These are phyloP conservation scores for Euclidium syriacum DNA, from an alignment of 345 rosid genomes.

Conservation along the genomic window DNA sequence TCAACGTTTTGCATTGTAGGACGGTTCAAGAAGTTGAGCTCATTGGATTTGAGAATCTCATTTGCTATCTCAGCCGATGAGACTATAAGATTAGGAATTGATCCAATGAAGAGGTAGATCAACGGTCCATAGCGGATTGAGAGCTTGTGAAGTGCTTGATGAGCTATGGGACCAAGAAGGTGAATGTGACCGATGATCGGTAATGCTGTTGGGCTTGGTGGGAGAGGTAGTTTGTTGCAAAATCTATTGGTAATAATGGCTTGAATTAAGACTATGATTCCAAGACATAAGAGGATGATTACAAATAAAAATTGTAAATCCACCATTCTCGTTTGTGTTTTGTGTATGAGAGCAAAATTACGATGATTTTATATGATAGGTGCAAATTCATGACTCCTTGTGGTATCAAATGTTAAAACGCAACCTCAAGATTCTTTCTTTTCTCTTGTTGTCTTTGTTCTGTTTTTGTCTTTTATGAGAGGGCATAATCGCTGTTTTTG, in stretches of 20 bases:
- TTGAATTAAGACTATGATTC: constrained; percentile 19
- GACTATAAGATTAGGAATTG: constrained; percentile 55
- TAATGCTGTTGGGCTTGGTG: constrained; percentile 46
- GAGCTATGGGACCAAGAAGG: constrained; percentile 47
- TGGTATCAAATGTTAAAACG: constrained; percentile 14
- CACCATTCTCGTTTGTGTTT: constrained; percentile 1
- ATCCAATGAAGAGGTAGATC: constrained; percentile 60
- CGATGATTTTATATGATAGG: constrained; percentile 6
- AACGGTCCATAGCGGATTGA: constrained; percentile 54
- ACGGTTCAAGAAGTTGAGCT: constrained; percentile 49
- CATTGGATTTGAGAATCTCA: constrained; percentile 59
- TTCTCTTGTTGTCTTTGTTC: constrained; percentile 11
- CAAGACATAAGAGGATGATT: constrained; percentile 14
- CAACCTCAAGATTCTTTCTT: constrained; percentile 19
- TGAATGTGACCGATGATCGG: constrained; percentile 51
- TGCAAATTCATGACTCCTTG: neutral
- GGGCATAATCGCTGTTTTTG: constrained; percentile 10
- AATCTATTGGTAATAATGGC: neutral
- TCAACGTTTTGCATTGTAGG: constrained; percentile 44
- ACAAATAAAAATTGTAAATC: constrained; percentile 7
- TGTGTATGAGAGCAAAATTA: neutral
- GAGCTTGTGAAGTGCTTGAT: constrained; percentile 65
- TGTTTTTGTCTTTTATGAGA: constrained; percentile 26
- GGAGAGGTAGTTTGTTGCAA: constrained; percentile 18
- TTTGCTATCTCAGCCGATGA: constrained; percentile 50